Conservation (phyloP, 2,329 filamentous ascomycete species). For the Cladosporium austrohemisphaericum region DNA sequence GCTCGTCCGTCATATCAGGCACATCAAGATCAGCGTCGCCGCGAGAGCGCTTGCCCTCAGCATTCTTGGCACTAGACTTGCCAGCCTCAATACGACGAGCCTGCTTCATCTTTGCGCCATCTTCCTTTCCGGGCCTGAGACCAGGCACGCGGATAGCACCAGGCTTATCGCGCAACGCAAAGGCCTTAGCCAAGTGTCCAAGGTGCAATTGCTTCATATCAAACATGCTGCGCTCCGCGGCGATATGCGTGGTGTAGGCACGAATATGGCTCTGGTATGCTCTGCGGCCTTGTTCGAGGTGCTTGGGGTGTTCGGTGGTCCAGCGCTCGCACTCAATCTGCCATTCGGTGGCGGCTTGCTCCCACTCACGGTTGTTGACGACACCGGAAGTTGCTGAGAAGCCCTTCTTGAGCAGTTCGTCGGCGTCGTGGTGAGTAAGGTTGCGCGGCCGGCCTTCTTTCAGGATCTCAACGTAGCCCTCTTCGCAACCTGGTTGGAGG, state of each 20-base stretch:
- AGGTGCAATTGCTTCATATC: slow-evolving; percentile 88
- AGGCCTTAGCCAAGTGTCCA: slow-evolving; percentile 90
- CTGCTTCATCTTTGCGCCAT: slow-evolving; percentile 45
- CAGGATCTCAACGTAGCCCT: slow-evolving; percentile 79
- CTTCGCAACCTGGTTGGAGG: slow-evolving; percentile 84
- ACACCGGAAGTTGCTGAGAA: slow-evolving; percentile 45
- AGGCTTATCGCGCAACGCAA: slow-evolving; percentile 82
- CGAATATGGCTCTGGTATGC: slow-evolving; percentile 90
- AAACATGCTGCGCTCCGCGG: slow-evolving; percentile 79
- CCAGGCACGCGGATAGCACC: slow-evolving; percentile 65
- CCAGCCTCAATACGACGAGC: slow-evolving; percentile 37
- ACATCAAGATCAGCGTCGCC: slow-evolving; percentile 27
- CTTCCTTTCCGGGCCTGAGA: slow-evolving; percentile 47
- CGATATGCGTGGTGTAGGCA: slow-evolving; percentile 90
- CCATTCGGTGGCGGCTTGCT: slow-evolving; percentile 63
- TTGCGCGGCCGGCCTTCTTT: slow-evolving; percentile 64
- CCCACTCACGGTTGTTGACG: slow-evolving; percentile 51
- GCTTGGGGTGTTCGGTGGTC: slow-evolving; percentile 60
- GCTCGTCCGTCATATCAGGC: slow-evolving; percentile 33
- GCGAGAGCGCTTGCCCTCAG: slow-evolving; percentile 31
- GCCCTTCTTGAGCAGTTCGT: slow-evolving; percentile 65
- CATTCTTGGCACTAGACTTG: slow-evolving; percentile 20
- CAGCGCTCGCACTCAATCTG: slow-evolving; percentile 65
- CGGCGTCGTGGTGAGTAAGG: slow-evolving; percentile 54
- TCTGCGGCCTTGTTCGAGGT: slow-evolving; percentile 75